Evolutionary conservation across 139 green algal genomes (phyloP).

Genomic region (Chlamydomonas schloesseri): DNA sequence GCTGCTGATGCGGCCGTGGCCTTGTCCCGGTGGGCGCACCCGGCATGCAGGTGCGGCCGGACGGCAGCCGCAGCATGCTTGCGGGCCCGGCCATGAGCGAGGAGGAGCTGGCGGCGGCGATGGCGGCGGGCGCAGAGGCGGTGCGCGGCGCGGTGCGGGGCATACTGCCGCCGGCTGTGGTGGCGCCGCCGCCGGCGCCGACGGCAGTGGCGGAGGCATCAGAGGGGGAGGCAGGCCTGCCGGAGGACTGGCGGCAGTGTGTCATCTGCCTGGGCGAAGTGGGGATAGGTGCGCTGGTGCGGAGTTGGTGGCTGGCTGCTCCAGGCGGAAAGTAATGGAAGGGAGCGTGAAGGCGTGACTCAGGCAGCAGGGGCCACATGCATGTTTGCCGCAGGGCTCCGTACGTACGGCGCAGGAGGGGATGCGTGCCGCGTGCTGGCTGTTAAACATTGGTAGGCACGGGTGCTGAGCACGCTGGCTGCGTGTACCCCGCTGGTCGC

Average conservation of each 20-base stretch:
- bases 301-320: no score
- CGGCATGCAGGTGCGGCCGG: not conserved
- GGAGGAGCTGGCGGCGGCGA: slow-evolving; percentile 24
- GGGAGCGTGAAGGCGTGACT: no score
- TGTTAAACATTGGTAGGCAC: no score
- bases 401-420: no score
- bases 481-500: no score
- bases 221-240: not conserved
- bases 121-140: not conserved
- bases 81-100: slow-evolving; percentile 47
- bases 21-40: not conserved
- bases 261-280: slow-evolving; percentile 49
- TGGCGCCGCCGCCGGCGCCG: not conserved
- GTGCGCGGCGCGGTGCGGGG: not conserved
- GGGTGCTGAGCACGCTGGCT: no score
- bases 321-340: no score
- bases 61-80: slow-evolving; percentile 53
- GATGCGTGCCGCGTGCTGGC: no score
- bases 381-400: no score
- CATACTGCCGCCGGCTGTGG: not conserved
- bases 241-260: slow-evolving; percentile 28
- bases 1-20: no score
- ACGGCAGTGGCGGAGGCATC: not conserved
- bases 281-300: slow-evolving; percentile 55
- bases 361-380: no score